Evolutionary conservation across 805 yeast species (phyloP), one percentile per base, ranked within the genome.

Genomic region (Metschnikowia arizonensis): DNA sequence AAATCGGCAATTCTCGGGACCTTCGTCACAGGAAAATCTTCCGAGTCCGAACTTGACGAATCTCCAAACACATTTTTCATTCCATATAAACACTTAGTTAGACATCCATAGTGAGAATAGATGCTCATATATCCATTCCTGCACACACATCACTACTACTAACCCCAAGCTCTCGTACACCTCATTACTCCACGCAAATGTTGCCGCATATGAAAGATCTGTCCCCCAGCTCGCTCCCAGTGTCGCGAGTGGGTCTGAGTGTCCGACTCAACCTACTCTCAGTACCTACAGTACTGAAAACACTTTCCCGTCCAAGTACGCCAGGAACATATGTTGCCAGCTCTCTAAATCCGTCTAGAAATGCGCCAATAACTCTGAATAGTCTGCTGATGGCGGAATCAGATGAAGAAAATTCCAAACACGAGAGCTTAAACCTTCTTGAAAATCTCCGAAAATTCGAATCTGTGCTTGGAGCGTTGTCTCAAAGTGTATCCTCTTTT

Each of bases 291-390:
- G 38, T 41, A 25, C 40, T 45, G 19, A 42, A 45, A 23, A 42
- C 52, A 6, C 14, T 45, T 7, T 51, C 55, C 2, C 43, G 58
- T 26, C 52, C 57, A 14, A 48, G 49, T 10, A 54, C 58, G 1
- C 58, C 58, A 7, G 52, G 50, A 9, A 50, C 50, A n/a, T 66
- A 68, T 46, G 65, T 65, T 26, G 53, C 66, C 7, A 66, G 73
- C 14, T 66, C 74, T 11, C 59, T 70, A 30, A 71, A 70, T 45
- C 76, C 75, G 9, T 57, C 55, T 21, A 55, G 59, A 46, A 64
- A 64, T 48, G 38, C 57, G 8, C 66, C 67, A 1, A 57, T 55
- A n/a, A 50, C 58, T 6, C 50, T 61, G 2, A 59, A 45, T 39
- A 38, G 38, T 30, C 50, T 47, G 29, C 50, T 55, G 43, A 53